Conservation (phyloP, 192 early-diverging fungal genomes). For the Coemansia sp. region DNA sequence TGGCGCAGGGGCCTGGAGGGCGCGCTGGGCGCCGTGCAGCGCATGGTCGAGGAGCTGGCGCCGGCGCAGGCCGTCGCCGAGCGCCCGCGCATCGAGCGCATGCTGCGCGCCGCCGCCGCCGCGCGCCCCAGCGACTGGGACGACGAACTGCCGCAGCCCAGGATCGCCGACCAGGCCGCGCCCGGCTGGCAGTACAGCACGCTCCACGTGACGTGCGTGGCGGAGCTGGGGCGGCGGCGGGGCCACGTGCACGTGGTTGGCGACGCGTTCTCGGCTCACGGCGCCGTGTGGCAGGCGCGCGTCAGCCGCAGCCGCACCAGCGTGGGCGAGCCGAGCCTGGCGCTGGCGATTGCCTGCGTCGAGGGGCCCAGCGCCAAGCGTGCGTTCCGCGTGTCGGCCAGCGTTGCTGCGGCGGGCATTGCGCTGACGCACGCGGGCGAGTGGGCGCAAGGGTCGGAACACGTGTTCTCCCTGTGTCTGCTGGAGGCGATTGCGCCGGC, state of each 20-base stretch:
- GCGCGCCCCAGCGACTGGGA: constrained; percentile 22
- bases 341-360: constrained; percentile 17
- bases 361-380: constrained; percentile 15
- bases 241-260: constrained; percentile 45
- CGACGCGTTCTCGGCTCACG: constrained; percentile 25
- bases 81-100: constrained; percentile 13
- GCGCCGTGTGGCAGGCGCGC: constrained; percentile 33
- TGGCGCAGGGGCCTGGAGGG: constrained; percentile 40
- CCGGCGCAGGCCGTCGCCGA: constrained; percentile 33
- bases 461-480: constrained; percentile 27
- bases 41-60: constrained; percentile 39
- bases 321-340: constrained; percentile 33
- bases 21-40: constrained; percentile 28
- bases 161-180: background rate
- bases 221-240: constrained; percentile 40
- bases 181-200: constrained; percentile 5
- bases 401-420: background rate
- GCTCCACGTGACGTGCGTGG: constrained; percentile 17
- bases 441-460: background rate
- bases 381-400: constrained; percentile 10
- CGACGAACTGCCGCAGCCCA: background rate
- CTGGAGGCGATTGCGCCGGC: constrained; percentile 18
- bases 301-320: constrained; percentile 22
- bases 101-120: constrained; percentile 9
- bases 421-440: background rate